Conservation (phyloP, 768 basidiomycete species). For the Flagelloscypha sp. region DNA sequence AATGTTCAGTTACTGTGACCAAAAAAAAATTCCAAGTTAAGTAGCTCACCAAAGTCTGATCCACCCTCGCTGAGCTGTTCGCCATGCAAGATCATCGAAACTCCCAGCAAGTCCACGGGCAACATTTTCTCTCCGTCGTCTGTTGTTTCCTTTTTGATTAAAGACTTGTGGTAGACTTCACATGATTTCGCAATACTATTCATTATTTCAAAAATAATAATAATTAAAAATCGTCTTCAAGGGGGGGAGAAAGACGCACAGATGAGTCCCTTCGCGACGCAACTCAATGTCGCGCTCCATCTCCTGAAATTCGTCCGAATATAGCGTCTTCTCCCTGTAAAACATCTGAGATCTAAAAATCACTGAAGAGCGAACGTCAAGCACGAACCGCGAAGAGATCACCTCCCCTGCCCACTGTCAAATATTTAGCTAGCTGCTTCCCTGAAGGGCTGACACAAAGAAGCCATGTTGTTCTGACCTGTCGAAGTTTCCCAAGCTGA, state of each 20-base stretch:
- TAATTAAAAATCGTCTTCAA: not conserved
- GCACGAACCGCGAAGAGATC: slow-evolving; percentile 72
- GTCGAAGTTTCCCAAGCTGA: slow-evolving; percentile 71
- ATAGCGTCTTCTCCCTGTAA: slow-evolving; percentile 73
- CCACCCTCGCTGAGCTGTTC: slow-evolving; percentile 72
- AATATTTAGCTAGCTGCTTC: slow-evolving; percentile 23
- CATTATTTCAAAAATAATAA: no score
- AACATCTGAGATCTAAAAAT: no score
- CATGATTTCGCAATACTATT: not conserved
- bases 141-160: slow-evolving; percentile 66
- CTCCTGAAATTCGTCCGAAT: slow-evolving; percentile 72
- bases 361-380: no score
- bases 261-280: slow-evolving; percentile 60
- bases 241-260: slow-evolving; percentile 37
- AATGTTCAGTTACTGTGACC: not conserved
- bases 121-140: slow-evolving; percentile 65
- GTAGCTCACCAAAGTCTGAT: slow-evolving; percentile 55
- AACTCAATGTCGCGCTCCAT: slow-evolving; percentile 82
- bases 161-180: slow-evolving; percentile 54
- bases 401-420: slow-evolving; percentile 83
- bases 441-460: slow-evolving; percentile 9
- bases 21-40: not conserved
- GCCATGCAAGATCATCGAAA: slow-evolving; percentile 82
- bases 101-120: slow-evolving; percentile 69
- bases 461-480: slow-evolving; percentile 27